phyloP scores from a whole-genome alignment of 441 rosid species.

The Erodium trifolium region DNA sequence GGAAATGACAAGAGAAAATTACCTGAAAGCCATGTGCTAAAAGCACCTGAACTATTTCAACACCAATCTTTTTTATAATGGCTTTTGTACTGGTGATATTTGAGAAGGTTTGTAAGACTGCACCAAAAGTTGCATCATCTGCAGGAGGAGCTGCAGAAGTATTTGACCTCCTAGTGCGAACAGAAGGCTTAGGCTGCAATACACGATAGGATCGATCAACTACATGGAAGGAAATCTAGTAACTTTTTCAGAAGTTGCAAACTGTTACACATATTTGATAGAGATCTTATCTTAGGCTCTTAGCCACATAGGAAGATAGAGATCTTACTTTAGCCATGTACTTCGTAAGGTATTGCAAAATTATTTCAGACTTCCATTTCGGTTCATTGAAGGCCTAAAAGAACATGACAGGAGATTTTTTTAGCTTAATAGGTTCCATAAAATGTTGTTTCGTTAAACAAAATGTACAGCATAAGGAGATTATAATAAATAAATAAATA shows the following conservation, averaged over 20 bases:
- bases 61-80: constrained; percentile 47
- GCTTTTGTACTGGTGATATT: constrained; percentile 32
- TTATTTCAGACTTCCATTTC: constrained; percentile 74
- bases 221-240: background rate
- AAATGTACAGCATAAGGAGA: background rate
- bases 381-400: constrained; percentile 60
- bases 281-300: background rate
- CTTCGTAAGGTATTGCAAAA: constrained; percentile 55
- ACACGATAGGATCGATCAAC: constrained; percentile 6
- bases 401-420: background rate
- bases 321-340: constrained; percentile 52
- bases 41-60: constrained; percentile 57
- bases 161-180: constrained; percentile 59
- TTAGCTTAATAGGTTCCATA: background rate
- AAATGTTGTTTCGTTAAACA: background rate
- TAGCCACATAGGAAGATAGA: background rate
- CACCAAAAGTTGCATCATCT: constrained; percentile 39
- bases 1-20: constrained; percentile 16
- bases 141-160: constrained; percentile 12
- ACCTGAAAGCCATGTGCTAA: constrained; percentile 77
- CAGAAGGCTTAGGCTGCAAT: constrained; percentile 38
- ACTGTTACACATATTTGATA: background rate
- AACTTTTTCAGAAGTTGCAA: background rate
- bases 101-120: constrained; percentile 50
- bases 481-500: background rate